These are phyloP conservation scores for Zymoseptoria brevis DNA, from an alignment of 2,329 filamentous ascomycete genomes.

Conservation along the genomic window DNA sequence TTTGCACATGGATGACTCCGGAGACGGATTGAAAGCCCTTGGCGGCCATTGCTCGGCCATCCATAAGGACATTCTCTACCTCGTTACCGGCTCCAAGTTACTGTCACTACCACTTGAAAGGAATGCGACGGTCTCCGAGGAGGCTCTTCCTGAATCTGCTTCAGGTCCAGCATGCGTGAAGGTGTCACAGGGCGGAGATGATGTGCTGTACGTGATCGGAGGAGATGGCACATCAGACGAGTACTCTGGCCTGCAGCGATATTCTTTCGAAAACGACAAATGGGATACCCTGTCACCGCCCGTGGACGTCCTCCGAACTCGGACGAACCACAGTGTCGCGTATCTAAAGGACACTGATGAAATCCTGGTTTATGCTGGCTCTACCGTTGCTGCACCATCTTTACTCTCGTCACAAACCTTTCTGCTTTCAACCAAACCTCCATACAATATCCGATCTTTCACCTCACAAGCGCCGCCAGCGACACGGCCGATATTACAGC, in stretches of 20 bases:
- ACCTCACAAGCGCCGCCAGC: constrained; percentile 54
- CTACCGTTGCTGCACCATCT: constrained; percentile 49
- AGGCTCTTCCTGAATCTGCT: constrained; percentile 55
- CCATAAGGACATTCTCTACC: constrained; percentile 74
- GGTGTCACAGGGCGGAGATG: constrained; percentile 50
- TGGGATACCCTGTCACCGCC: constrained; percentile 52
- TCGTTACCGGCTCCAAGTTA: constrained; percentile 62
- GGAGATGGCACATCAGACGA: constrained; percentile 48
- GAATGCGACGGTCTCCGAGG: constrained; percentile 62
- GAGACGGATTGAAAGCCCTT: constrained; percentile 58
- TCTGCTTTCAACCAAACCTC: constrained; percentile 57
- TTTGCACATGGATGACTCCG: constrained; percentile 58
- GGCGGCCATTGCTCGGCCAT: constrained; percentile 75
- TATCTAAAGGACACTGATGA: constrained; percentile 60
- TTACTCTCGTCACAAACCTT: constrained; percentile 66
- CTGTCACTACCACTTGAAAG: constrained; percentile 61
- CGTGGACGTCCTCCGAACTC: constrained; percentile 54
- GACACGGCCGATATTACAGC: constrained; percentile 61
- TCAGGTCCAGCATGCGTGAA: constrained; percentile 71
- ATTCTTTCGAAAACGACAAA: constrained; percentile 46
- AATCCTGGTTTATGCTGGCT: constrained; percentile 76
- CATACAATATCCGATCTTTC: constrained; percentile 56
- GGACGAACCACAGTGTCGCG: constrained; percentile 64
- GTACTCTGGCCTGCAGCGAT: constrained; percentile 70
- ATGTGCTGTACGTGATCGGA: constrained; percentile 73